phyloP scores from a whole-genome alignment of 768 basidiomycete species.

The Hericium rajendrae region DNA sequence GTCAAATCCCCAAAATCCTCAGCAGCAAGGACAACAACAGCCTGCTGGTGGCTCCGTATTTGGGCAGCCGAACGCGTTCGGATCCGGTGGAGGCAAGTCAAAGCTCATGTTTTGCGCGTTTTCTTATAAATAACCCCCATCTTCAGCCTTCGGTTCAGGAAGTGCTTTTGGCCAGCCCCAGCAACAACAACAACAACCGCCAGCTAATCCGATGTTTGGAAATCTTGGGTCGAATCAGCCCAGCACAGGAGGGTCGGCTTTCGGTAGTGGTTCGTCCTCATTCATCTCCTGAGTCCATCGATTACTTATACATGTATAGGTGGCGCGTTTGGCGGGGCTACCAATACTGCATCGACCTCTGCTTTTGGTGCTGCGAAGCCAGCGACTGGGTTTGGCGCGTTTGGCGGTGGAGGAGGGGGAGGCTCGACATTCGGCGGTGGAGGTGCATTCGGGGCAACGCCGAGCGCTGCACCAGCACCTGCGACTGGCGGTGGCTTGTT shows the following conservation, averaged over 20 bases:
- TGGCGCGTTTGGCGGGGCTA: constrained; percentile 28
- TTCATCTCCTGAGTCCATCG: constrained; percentile 5
- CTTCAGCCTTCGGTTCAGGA: constrained; percentile 29
- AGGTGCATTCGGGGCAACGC: constrained; percentile 33
- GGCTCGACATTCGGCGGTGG: constrained; percentile 40
- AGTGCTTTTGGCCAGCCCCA: constrained; percentile 41
- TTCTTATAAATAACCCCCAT: background rate
- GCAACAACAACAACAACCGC: constrained; percentile 37
- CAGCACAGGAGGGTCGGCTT: constrained; percentile 26
- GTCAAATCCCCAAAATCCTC: constrained; percentile 58
- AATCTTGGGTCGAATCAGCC: constrained; percentile 31
- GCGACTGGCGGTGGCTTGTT: constrained; percentile 48
- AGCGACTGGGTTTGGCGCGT: constrained; percentile 66
- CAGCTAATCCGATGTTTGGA: constrained; percentile 78
- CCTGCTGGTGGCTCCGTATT: constrained; percentile 38
- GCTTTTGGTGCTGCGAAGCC: constrained; percentile 65
- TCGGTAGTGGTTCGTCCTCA: constrained; percentile 25
- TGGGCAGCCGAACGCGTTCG: constrained; percentile 63
- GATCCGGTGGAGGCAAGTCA: constrained; percentile 49
- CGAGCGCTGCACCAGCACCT: constrained; percentile 13
- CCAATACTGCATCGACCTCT: constrained; percentile 27
- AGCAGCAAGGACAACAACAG: constrained; percentile 43
- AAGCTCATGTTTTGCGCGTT: constrained; percentile 15
- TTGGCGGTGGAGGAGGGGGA: constrained; percentile 49
- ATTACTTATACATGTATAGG: constrained; percentile 2